A percentile compares a stretch with the other conserved stretches of the same genome.
Evolutionary conservation across 176 grass and related monocot species (phyloP).

Genomic region (Hordeum marinum): DNA sequence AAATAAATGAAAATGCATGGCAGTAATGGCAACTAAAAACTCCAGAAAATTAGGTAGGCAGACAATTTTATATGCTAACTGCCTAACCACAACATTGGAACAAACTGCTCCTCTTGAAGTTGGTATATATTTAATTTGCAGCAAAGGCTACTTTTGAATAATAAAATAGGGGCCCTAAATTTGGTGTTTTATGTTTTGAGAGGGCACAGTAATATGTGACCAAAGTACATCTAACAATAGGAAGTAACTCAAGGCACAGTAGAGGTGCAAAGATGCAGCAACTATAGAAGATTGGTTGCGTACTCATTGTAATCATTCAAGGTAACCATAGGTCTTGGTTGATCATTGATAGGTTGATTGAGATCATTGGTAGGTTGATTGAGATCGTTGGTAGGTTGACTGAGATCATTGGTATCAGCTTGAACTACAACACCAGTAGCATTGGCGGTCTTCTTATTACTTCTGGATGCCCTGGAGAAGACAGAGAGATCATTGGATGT

Average conservation of each 20-base stretch:
- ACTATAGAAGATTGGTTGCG: neutral
- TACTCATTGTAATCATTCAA: slow-evolving; percentile 71
- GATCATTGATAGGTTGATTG: slow-evolving; percentile 15
- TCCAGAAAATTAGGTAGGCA: neutral
- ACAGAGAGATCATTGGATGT: slow-evolving; percentile 15
- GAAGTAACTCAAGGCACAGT: neutral
- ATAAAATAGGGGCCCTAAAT: neutral
- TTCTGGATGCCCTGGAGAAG: slow-evolving; percentile 63
- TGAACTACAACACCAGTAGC: slow-evolving; percentile 30
- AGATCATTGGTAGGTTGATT: neutral
- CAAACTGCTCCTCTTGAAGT: neutral
- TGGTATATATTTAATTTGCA: neutral
- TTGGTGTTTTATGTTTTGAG: neutral
- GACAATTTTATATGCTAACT: neutral
- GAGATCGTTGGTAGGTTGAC: slow-evolving; percentile 41
- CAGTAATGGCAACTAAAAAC: neutral
- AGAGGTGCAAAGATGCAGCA: slow-evolving; percentile 19
- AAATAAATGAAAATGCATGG: neutral
- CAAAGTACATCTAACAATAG: neutral
- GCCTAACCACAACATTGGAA: neutral
- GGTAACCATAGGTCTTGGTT: slow-evolving; percentile 43
- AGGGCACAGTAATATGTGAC: neutral
- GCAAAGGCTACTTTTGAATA: neutral
- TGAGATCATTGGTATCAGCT: slow-evolving; percentile 31
- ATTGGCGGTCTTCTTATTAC: slow-evolving; percentile 40